Evolutionary conservation across 768 basidiomycete genomes (phyloP).

Genomic region (Tubosaeta sp.): DNA sequence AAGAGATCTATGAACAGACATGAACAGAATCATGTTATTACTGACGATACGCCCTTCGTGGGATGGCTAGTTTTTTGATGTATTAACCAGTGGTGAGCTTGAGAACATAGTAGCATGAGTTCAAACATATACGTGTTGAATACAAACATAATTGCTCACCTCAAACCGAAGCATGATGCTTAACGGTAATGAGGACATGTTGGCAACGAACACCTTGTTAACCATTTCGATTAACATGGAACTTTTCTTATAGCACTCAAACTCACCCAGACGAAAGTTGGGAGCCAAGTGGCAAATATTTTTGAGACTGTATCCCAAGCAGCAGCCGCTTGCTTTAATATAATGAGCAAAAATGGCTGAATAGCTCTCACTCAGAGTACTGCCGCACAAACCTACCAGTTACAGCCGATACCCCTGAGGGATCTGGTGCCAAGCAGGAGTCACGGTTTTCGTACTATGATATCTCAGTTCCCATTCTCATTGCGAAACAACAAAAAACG

Average conservation of each 20-base stretch:
- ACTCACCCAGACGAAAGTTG: slow-evolving; percentile 69
- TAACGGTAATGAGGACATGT: slow-evolving; percentile 72
- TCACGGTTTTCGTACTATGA: slow-evolving; percentile 54
- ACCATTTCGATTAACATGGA: background rate
- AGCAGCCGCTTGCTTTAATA: slow-evolving; percentile 58
- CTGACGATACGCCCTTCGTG: background rate
- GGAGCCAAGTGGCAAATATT: slow-evolving; percentile 66
- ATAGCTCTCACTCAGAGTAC: slow-evolving; percentile 53
- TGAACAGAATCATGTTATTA: background rate
- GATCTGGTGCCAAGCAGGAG: slow-evolving; percentile 69
- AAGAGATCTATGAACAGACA: slow-evolving; percentile 43
- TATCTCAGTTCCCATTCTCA: background rate
- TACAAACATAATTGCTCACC: slow-evolving; percentile 36
- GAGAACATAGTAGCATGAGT: background rate
- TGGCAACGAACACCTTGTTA: slow-evolving; percentile 64
- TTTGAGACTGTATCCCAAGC: slow-evolving; percentile 69
- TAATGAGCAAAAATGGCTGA: background rate
- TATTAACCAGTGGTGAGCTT: slow-evolving; percentile 43
- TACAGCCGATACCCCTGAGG: slow-evolving; percentile 69
- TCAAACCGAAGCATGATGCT: slow-evolving; percentile 68
- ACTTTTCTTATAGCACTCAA: background rate
- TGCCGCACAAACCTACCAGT: slow-evolving; percentile 71
- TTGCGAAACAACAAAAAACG: slow-evolving; percentile 15
- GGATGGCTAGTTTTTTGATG: slow-evolving; percentile 55
- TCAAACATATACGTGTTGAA: slow-evolving; percentile 1